These are phyloP conservation scores for Xylaria bambusicola DNA, from an alignment of 495 filamentous ascomycete species.

Conservation along the genomic window DNA sequence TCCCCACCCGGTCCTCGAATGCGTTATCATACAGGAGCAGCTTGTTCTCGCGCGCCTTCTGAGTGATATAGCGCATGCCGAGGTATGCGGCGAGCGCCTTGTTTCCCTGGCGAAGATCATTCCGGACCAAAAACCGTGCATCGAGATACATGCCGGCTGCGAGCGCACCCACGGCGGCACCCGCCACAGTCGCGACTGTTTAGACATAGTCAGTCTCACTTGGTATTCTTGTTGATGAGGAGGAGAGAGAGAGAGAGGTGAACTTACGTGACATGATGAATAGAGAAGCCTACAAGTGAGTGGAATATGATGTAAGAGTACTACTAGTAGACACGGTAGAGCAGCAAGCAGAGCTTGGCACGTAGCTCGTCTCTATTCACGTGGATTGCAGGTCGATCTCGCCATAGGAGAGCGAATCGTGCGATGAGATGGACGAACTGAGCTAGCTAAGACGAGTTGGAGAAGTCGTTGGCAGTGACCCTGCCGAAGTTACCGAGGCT, in stretches of 20 bases:
- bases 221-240: not conserved
- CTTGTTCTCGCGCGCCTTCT: slow-evolving; percentile 21
- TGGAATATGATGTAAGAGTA: too few relatives aligned
- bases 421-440: too few relatives aligned
- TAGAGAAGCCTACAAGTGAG: too few relatives aligned
- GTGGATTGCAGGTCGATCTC: too few relatives aligned
- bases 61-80: slow-evolving; percentile 17
- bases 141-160: slow-evolving; percentile 20
- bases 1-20: slow-evolving; percentile 35
- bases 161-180: slow-evolving; percentile 13
- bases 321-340: too few relatives aligned
- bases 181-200: slow-evolving; percentile 18
- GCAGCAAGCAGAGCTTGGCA: too few relatives aligned
- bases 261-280: not conserved
- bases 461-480: too few relatives aligned
- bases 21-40: slow-evolving; percentile 32
- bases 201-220: not conserved
- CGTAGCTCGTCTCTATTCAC: too few relatives aligned
- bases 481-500: too few relatives aligned
- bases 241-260: too few relatives aligned
- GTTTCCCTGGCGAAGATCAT: slow-evolving; percentile 29
- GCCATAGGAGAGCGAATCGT: too few relatives aligned
- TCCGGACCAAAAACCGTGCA: slow-evolving; percentile 28
- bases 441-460: too few relatives aligned
- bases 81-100: slow-evolving; percentile 3